Base-by-base conservation (phyloP, 768 basidiomycete genomes). In the Russula abietina region DNA sequence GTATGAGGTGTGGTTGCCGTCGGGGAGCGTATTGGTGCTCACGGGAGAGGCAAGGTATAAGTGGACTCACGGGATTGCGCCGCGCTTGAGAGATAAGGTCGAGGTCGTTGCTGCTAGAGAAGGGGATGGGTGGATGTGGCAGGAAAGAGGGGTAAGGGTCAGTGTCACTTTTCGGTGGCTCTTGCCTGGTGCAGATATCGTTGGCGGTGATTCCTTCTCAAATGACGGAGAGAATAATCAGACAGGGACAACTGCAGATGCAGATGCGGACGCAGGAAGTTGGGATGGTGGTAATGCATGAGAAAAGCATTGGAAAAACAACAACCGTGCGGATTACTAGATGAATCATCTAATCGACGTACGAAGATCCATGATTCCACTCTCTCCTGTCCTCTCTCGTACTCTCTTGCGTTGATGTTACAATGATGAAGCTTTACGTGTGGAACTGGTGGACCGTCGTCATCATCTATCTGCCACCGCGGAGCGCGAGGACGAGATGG, bases 401-500 rank as follows among this genome's bases (percentile, higher is more conserved):
- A 60, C 68, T 52, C 26, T 69, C 49, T 66, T 63, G 56, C 56
- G 57, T 41, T 46, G 66, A 48, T 50, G 41, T 19, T n/a, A 46
- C 10, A 49, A 39, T 11, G 54, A 30, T 50, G 48, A 49, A 22
- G 19, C 6, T 45, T 39, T 36, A 36, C 36, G 36, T 36, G 11
- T 36, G 36, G 36, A 30, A 28, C 8, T 24, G 49, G 22, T 17
- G 33, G 51, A 55, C 80, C 19, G 4, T 80, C 19, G 4, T 43
- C 19, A 45, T 45, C n/a, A 45, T 46, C 45, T 76, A 86, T 75
- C 75, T 77, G 19, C 96, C 96, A 49, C 96, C 96, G 75, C 96
- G 92, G 48, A 98, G 84, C 8, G 96, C 93, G 52, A 98, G 86
- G 60, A 98, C 96, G 55, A 98, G 80, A 78, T 98, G 96, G 68